phyloP scores from a whole-genome alignment of 164 flowering plant species.

The Chimonanthus salicifolius region DNA sequence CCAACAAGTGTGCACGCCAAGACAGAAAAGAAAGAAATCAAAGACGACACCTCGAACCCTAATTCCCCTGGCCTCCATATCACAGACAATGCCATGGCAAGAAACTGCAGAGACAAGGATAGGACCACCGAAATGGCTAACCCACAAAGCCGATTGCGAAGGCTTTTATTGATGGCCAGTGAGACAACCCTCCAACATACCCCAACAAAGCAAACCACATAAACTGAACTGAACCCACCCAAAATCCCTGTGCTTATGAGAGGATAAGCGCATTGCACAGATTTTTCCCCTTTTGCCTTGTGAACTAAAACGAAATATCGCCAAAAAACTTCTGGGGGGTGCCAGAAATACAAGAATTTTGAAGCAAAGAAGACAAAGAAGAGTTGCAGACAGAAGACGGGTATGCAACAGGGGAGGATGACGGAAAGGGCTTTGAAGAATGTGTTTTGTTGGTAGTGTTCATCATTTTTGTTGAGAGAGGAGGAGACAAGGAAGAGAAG shows the following conservation, averaged over 20 bases:
- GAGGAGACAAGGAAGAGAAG: slow-evolving; percentile 50
- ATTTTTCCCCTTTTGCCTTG: slow-evolving; percentile 3
- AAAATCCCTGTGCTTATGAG: slow-evolving; percentile 34
- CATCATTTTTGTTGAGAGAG: slow-evolving; percentile 31
- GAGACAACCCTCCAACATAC: slow-evolving; percentile 45
- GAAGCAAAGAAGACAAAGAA: slow-evolving; percentile 25
- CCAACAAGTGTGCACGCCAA: slow-evolving; percentile 39
- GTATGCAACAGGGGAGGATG: slow-evolving; percentile 27
- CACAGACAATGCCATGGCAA: slow-evolving; percentile 29
- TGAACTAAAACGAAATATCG: slow-evolving; percentile 10
- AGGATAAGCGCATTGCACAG: slow-evolving; percentile 48
- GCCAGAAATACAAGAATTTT: too few relatives aligned
- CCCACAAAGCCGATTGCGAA: slow-evolving; percentile 37
- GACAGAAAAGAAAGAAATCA: slow-evolving; percentile 28
- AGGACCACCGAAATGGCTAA: slow-evolving; percentile 32
- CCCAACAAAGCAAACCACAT: slow-evolving; percentile 29
- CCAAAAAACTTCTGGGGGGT: slow-evolving; percentile 16
- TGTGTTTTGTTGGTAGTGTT: slow-evolving; percentile 5
- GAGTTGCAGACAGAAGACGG: slow-evolving; percentile 28
- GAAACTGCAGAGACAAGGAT: slow-evolving; percentile 28
- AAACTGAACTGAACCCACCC: slow-evolving; percentile 34
- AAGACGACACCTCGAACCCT: slow-evolving; percentile 13
- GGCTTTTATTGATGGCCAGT: slow-evolving; percentile 56
- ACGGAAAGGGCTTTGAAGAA: slow-evolving; percentile 14
- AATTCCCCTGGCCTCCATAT: slow-evolving; percentile 34